Conservation (phyloP, 2,329 filamentous ascomycete genomes). For the Periconia digitata region DNA sequence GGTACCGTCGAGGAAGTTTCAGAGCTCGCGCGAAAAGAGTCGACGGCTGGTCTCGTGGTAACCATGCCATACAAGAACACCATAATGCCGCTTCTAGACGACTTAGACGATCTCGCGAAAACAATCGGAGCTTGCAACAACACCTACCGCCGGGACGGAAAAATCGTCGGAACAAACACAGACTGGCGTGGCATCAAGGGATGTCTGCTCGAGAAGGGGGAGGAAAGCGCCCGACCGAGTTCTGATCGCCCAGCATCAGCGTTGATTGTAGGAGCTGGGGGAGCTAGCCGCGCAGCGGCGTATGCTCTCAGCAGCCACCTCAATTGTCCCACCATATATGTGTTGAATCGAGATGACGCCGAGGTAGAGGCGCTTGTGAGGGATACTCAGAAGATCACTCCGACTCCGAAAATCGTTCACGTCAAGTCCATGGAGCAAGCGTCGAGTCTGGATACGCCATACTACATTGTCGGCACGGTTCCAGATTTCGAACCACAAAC, state of each 20-base stretch:
- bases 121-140: not conserved
- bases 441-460: not conserved
- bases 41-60: not conserved
- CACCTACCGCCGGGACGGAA: not conserved
- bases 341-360: not conserved
- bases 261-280: not conserved
- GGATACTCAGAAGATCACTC: not conserved
- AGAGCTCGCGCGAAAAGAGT: not conserved
- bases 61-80: not conserved
- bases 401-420: not conserved
- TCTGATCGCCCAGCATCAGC: not conserved
- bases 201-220: not conserved
- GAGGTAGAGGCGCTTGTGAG: not conserved
- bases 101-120: not conserved
- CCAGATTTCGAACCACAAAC: not conserved
- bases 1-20: not conserved
- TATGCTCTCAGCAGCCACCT: not conserved
- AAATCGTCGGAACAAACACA: not conserved
- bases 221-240: not conserved
- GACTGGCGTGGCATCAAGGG: not conserved
- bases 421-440: not conserved
- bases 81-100: not conserved
- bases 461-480: not conserved
- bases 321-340: not conserved
- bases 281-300: not conserved